Base-by-base conservation (phyloP, 805 yeast genomes). In the Saccharomycopsis fibuligera region DNA sequence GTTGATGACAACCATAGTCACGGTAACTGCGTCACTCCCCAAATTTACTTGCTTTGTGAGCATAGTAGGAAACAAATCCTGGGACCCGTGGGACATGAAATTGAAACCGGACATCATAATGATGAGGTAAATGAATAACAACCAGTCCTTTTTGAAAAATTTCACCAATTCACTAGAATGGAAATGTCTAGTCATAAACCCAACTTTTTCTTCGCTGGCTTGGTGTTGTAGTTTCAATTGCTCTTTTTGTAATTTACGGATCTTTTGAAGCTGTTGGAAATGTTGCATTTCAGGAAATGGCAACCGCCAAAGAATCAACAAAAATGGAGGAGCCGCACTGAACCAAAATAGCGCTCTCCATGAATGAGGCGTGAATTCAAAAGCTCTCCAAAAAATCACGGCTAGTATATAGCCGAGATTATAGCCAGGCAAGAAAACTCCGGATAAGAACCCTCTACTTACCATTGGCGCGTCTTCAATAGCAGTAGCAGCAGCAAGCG, bases 361-460 rank as follows among this genome's bases (percentile, higher is more conserved):
- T 0, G 70, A 67, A 49, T 76, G 69, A 1, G 66, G 56, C 3
- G 80, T 74, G 58, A 73, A 76, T 6, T 73, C 76, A 53, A 81
- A 74, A 30, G 83, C 83, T 61, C 87, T 69, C 53, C 76, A 75
- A 66, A 81, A 82, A 22, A 81, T 68, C 44, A 80, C 85, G 4
- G 80, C 86, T 51, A 81, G 60, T 23, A 82, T 64, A 57, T 80
- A 81, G 22, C 89, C 89, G 42, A 82, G 72, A 0, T 85, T 82
- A 56, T 82, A 87, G 53, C 95, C 95, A 62, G 86, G 84, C 64
- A 86, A 95, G 60, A 87, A 76, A 37, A 85, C 62, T 42, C 86
- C 87, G 31, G 81, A 74, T 42, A 81, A 63, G 49, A 80, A 69
- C 41, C 86, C 83, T 63, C 77, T 68, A 30, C 83, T 76, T 31